Evolutionary conservation across 1,139 yeast species (phyloP), one percentile per base, ranked within the genome.

Genomic region (Debaryomyces singareniensis): DNA sequence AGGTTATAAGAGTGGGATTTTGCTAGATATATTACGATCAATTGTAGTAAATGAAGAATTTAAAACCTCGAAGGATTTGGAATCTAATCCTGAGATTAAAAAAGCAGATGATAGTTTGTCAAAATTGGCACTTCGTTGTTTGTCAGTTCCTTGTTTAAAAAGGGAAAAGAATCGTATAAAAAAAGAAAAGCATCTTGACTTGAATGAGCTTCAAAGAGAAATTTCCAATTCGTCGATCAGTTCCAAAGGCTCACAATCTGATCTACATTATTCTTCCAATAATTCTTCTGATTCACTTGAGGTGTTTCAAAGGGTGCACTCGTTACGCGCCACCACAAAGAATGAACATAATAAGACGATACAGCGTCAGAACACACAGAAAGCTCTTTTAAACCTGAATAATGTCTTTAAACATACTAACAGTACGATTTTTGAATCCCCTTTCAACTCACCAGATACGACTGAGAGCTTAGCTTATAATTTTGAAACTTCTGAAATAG

Each of bases 81-180:
- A 7, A 7, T 7, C 21, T 7, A 18, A 7, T 18, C 21, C 21
- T 18, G n/a, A n/a, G 7, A 32, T 20, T 11, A 26, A 20, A 18
- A 16, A 24, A 1, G 25, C 23, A 9, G 10, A 40, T 13, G 39
- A 35, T 11, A 30, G 27, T 13, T 65, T 71, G 2, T 63, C 69
- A 21, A 65, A 76, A 30, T 56, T 84, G 29, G 78, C 94, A 0
- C 48, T 58, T n/a, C 69, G 76, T 38, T 82, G 94, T 45, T 51
- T 82, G 32, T 47, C 61, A 0, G 68, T 82, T 2, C 56, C 67
- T 2, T 79, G 87, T 81, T 57, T 84, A 15, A 58, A 53, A n/a
- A 7, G 21, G n/a, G 7, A 7, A 7, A 28, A 4, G 24, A 7
- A 21, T 20, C 14, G 20, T 14, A 23, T 16, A 13, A 12, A 22